These are phyloP conservation scores for Rhodomyrtus tomentosa DNA, from an alignment of 345 rosid species.

Conservation along the genomic window DNA sequence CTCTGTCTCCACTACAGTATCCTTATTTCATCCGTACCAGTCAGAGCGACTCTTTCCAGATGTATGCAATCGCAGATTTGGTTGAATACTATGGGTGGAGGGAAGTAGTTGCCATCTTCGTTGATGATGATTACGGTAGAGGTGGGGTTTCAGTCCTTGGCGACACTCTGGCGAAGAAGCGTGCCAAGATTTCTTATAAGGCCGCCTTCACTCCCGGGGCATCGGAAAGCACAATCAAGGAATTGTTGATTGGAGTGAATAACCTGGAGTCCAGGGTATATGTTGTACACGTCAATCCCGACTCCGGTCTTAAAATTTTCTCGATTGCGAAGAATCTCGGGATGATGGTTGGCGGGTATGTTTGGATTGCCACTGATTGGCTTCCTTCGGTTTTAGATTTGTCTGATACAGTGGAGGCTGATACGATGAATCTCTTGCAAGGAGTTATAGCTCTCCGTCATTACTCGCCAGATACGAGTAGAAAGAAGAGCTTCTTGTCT, in stretches of 20 bases:
- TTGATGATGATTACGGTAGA: slow-evolving; percentile 90
- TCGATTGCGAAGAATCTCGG: slow-evolving; percentile 54
- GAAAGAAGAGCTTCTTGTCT: slow-evolving; percentile 33
- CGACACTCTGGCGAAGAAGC: slow-evolving; percentile 65
- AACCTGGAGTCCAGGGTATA: slow-evolving; percentile 78
- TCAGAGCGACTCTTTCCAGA: slow-evolving; percentile 59
- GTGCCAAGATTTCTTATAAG: slow-evolving; percentile 65
- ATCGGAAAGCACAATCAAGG: slow-evolving; percentile 24
- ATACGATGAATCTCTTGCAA: slow-evolving; percentile 53
- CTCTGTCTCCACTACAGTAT: slow-evolving; percentile 48
- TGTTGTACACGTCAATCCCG: slow-evolving; percentile 86
- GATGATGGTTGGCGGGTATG: slow-evolving; percentile 66
- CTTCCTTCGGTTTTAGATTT: slow-evolving; percentile 74
- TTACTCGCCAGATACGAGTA: slow-evolving; percentile 54
- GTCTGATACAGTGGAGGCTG: slow-evolving; percentile 20
- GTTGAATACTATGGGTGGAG: slow-evolving; percentile 60
- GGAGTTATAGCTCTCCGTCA: slow-evolving; percentile 87
- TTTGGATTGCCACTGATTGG: slow-evolving; percentile 98
- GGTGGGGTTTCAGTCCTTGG: slow-evolving; percentile 63
- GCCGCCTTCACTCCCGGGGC: slow-evolving; percentile 61
- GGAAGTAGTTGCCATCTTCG: slow-evolving; percentile 71
- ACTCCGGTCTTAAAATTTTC: slow-evolving; percentile 61
- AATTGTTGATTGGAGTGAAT: slow-evolving; percentile 46
- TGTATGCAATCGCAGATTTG: slow-evolving; percentile 75
- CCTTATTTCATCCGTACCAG: slow-evolving; percentile 58